phyloP scores from a whole-genome alignment of 225 moss, liverwort and hornwort genomes.

The Antitrichia curtipendula region DNA sequence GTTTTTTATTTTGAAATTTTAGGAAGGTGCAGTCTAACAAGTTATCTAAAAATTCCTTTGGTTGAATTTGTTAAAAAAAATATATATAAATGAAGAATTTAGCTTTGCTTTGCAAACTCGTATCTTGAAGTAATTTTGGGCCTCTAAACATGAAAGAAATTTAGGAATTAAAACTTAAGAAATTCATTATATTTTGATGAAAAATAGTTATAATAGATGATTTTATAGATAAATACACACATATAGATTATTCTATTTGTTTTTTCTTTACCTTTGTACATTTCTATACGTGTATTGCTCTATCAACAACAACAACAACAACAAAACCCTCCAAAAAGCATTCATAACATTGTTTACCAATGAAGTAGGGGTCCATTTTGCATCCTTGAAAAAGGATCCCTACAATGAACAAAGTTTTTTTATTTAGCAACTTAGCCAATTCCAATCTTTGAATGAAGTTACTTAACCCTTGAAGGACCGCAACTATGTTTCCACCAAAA shows the following conservation, averaged over 20 bases:
- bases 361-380: not conserved
- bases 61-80: no score
- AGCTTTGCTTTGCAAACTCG: no score
- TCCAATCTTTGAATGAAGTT: accelerated
- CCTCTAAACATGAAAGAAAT: no score
- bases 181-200: not conserved
- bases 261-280: accelerated
- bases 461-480: no score
- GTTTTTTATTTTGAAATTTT: no score
- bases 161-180: not conserved
- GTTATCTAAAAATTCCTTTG: no score
- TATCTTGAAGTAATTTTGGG: no score
- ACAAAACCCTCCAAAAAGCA: accelerated
- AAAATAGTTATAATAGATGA: not conserved
- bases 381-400: not conserved
- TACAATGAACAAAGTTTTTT: not conserved
- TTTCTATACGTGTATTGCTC: not conserved
- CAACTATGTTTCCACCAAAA: no score
- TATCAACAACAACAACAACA: not conserved
- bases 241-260: not conserved
- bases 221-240: not conserved
- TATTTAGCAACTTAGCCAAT: accelerated
- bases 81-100: no score
- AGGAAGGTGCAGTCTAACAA: no score
- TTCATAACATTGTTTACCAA: not conserved